Evolutionary conservation across 108 stramenopile species (phyloP).

Genomic region (Nannochloropsis gaditana): DNA sequence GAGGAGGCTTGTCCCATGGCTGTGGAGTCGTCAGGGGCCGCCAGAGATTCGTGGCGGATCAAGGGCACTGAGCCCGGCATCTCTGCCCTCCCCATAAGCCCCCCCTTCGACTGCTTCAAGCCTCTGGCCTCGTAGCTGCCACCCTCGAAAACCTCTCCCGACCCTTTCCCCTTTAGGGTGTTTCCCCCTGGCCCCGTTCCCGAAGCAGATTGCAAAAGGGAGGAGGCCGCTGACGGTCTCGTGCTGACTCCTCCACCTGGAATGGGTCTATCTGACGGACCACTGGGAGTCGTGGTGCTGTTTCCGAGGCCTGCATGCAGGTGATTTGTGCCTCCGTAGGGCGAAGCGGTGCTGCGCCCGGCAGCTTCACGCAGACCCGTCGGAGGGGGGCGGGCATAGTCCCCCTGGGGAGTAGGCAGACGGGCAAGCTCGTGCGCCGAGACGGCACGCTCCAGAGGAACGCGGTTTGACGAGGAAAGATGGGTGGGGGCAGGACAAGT

Average conservation of each 20-base stretch:
- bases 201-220: background rate
- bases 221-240: background rate
- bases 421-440: background rate
- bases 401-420: background rate
- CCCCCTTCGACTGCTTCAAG: background rate
- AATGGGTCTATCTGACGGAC: no score
- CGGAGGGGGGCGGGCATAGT: background rate
- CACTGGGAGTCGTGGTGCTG: background rate
- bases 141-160: background rate
- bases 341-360: background rate
- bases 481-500: background rate
- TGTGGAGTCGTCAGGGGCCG: background rate
- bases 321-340: background rate
- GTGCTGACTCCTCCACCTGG: no score
- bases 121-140: background rate
- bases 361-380: background rate
- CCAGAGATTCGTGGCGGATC: background rate
- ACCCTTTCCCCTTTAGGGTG: background rate
- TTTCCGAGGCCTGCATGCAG: background rate
- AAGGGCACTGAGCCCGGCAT: background rate
- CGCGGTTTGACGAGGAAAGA: background rate
- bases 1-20: background rate
- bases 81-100: background rate
- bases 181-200: background rate
- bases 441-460: background rate